A percentile compares a stretch with the other conserved stretches of the same genome.
These are phyloP conservation scores for Neonothopanus nambi DNA, from an alignment of 1,284 basidiomycete species.

Conservation along the genomic window DNA sequence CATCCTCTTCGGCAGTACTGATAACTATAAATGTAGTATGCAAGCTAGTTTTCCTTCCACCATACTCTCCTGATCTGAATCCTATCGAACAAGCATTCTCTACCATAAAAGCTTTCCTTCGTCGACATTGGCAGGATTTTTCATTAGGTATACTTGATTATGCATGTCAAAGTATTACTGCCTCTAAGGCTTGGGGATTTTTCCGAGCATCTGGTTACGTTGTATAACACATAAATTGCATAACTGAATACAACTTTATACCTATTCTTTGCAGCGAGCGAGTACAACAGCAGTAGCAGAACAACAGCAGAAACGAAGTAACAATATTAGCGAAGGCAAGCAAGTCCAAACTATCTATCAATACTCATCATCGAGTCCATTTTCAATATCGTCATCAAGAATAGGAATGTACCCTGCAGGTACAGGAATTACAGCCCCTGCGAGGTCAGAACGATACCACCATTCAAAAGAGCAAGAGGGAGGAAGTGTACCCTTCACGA, in stretches of 20 bases:
- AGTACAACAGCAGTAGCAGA: not conserved
- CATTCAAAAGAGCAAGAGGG: too few species aligned
- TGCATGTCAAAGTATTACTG: constrained; percentile 9
- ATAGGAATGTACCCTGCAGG: too few species aligned
- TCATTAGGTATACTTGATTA: not conserved
- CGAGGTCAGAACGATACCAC: too few species aligned
- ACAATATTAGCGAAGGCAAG: not conserved
- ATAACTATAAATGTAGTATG: constrained; percentile 6
- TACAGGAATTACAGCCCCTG: too few species aligned
- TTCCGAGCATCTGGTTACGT: constrained; percentile 12
- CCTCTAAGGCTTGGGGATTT: constrained; percentile 7
- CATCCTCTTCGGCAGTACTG: not conserved
- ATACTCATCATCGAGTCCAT: not conserved
- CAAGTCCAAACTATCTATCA: too few species aligned
- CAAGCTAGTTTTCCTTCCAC: constrained; percentile 10
- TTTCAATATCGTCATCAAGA: not conserved
- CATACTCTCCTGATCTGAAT: constrained; percentile 12
- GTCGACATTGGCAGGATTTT: not conserved
- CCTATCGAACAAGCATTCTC: constrained; percentile 12
- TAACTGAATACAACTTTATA: not conserved
- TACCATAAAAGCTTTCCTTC: constrained; percentile 11
- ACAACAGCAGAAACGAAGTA: not conserved
- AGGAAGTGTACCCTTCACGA: too few species aligned
- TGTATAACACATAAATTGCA: not conserved
- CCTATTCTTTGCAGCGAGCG: too few species aligned